phyloP scores from a whole-genome alignment of 257 asterid species.

The Gentiana macrophylla region DNA sequence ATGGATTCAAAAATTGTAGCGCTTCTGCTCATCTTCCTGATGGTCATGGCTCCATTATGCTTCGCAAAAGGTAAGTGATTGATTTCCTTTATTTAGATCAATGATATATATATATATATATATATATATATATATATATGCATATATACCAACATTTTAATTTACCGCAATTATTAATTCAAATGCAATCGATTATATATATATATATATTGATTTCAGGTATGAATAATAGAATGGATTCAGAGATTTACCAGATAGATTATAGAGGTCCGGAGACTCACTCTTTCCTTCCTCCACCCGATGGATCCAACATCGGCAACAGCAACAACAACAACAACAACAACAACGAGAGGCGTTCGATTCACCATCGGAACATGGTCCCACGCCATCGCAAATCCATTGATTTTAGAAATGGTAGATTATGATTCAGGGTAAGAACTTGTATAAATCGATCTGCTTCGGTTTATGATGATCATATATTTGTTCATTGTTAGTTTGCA shows the following conservation, averaged over 20 bases:
- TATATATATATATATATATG: too few species aligned
- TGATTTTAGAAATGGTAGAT: conserved; percentile 4
- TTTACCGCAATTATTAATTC: neutral
- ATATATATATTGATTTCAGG: conserved; percentile 7
- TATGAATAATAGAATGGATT: conserved; percentile 10
- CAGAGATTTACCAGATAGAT: conserved; percentile 33
- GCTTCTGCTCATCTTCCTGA: conserved; percentile 23
- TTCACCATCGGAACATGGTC: conserved; percentile 11
- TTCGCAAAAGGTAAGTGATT: conserved; percentile 22
- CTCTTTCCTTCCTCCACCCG: conserved; percentile 38
- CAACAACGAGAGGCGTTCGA: conserved; percentile 9
- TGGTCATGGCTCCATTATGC: conserved; percentile 14
- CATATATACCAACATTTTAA: neutral
- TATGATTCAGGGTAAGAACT: conserved; percentile 16
- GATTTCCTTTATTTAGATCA: too few species aligned
- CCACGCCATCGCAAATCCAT: conserved; percentile 16
- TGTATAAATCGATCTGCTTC: neutral
- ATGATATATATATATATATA: neutral
- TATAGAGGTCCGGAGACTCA: conserved; percentile 54
- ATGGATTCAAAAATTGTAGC: conserved; percentile 20
- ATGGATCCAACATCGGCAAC: neutral
- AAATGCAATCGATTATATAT: neutral
- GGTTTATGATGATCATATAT: too few species aligned
- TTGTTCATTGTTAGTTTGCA: too few species aligned
- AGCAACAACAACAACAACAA: too few species aligned